These are phyloP conservation scores for Crucihimalaya himalaica DNA, from an alignment of 345 rosid genomes.

Conservation along the genomic window DNA sequence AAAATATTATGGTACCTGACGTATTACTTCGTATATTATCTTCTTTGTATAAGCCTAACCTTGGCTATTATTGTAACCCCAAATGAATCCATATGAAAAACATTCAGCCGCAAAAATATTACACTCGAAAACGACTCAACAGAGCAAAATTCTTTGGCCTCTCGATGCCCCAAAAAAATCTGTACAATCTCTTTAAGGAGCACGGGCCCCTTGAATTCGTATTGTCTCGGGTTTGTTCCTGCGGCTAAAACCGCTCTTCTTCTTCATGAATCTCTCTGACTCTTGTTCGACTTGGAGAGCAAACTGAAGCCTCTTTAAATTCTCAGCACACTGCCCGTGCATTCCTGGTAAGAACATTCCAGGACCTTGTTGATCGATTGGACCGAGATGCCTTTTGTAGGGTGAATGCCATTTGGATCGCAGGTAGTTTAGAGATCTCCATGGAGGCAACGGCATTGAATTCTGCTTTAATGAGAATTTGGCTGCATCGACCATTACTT, in stretches of 20 bases:
- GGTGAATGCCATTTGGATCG: conserved; percentile 86
- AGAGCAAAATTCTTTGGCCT: conserved; percentile 39
- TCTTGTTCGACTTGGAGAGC: conserved; percentile 61
- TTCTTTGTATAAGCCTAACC: conserved; percentile 26
- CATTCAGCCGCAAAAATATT: conserved; percentile 31
- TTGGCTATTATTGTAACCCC: conserved; percentile 14
- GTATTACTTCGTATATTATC: conserved; percentile 18
- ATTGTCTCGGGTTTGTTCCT: conserved; percentile 58
- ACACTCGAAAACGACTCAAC: conserved; percentile 29
- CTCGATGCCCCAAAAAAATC: conserved; percentile 24
- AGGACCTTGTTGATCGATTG: conserved; percentile 40
- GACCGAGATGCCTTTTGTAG: conserved; percentile 54
- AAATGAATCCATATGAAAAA: background rate
- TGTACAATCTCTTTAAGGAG: conserved; percentile 33
- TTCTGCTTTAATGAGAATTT: conserved; percentile 81
- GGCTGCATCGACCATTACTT: conserved; percentile 88
- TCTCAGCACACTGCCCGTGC: conserved; percentile 66
- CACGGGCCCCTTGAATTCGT: conserved; percentile 19
- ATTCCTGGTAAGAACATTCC: conserved; percentile 26
- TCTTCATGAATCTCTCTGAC: conserved; percentile 52
- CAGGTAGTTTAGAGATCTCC: conserved; percentile 88
- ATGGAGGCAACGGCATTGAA: conserved; percentile 95
- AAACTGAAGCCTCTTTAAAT: conserved; percentile 67
- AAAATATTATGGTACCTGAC: conserved; percentile 5
- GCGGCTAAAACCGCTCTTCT: conserved; percentile 39